A percentile compares a stretch with the other conserved stretches of the same genome.
These are phyloP conservation scores for Skeletonema potamos DNA, from an alignment of 108 stramenopile genomes.

Conservation along the genomic window DNA sequence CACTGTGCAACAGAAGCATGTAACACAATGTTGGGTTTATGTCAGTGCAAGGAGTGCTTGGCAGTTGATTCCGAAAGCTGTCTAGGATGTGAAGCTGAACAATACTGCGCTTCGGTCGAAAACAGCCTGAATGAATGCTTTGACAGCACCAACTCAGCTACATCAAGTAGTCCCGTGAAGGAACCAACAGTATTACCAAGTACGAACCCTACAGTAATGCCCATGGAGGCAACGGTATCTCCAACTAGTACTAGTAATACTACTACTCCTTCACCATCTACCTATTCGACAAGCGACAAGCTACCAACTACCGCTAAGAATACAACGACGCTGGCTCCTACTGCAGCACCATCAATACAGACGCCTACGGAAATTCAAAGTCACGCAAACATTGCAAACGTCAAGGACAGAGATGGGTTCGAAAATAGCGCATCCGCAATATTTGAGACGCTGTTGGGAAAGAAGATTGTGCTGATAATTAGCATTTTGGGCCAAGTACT, in stretches of 20 bases:
- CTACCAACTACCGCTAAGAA: no score
- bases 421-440: neutral
- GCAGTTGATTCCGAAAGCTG: neutral
- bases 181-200: neutral
- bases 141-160: neutral
- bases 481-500: neutral
- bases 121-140: conserved; percentile 11
- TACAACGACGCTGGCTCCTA: no score
- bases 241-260: no score
- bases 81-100: conserved; percentile 14
- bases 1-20: conserved; percentile 30
- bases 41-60: conserved; percentile 35
- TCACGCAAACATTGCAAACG: neutral
- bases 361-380: no score
- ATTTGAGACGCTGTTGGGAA: neutral
- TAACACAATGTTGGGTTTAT: conserved; percentile 11
- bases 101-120: conserved; percentile 7
- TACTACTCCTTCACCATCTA: no score
- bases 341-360: no score
- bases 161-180: neutral
- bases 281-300: no score
- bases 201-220: no score
- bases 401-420: no score
- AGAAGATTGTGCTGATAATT: neutral
- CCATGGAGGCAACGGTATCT: no score